Conservation (phyloP, 2,329 filamentous ascomycete genomes). For the Gnomoniopsis smithogilvyi region DNA sequence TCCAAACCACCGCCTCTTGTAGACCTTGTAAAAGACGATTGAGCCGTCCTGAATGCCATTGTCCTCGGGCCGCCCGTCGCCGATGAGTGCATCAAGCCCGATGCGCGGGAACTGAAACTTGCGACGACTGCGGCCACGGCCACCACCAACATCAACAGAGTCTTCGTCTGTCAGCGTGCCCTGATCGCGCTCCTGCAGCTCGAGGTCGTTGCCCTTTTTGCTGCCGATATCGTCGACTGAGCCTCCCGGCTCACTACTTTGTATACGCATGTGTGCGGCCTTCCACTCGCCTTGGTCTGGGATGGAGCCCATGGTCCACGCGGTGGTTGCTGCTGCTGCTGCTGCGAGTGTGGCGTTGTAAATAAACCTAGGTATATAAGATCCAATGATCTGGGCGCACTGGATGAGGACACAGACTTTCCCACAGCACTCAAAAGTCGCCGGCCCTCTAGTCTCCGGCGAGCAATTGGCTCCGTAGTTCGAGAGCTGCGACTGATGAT, state of each 20-base stretch:
- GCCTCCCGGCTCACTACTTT: not conserved
- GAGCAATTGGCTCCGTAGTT: no score
- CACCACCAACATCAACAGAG: not conserved
- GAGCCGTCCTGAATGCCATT: constrained; percentile 8
- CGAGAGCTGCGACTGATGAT: no score
- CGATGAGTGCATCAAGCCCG: constrained; percentile 6
- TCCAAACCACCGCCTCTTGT: constrained; percentile 88
- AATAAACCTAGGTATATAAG: not conserved
- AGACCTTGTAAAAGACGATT: constrained; percentile 38
- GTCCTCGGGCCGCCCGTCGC: not conserved
- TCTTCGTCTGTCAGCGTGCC: not conserved
- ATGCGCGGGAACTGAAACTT: constrained; percentile 6
- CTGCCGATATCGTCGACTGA: not conserved
- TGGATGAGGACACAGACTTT: no score
- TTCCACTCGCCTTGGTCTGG: constrained; percentile 12
- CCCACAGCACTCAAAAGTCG: no score
- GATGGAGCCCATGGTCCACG: constrained; percentile 3
- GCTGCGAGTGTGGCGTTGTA: not conserved
- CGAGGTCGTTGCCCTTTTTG: constrained; percentile 3
- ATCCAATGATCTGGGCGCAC: no score
- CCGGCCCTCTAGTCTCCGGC: no score
- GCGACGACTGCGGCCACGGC: not conserved
- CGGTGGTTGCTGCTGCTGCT: not conserved
- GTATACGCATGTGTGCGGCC: not conserved
- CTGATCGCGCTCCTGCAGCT: constrained; percentile 1